Percentiles rank a stretch among this genome's conserved stretches.
Conservation (phyloP, 768 basidiomycete species). For the Russula abietina region DNA sequence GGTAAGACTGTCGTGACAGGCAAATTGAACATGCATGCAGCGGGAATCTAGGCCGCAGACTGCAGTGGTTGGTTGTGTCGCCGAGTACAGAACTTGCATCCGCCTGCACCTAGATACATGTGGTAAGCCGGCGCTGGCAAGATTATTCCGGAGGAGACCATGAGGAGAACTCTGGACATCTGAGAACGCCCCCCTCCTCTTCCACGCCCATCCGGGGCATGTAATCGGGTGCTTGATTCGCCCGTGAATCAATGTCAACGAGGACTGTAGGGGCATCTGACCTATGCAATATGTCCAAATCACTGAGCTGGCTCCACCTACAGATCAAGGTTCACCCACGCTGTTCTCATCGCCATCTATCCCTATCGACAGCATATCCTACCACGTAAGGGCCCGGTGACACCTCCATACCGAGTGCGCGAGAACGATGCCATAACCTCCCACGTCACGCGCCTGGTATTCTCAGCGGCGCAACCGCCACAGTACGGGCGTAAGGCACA, state of each 20-base stretch:
- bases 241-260: background rate
- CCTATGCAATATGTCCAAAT: background rate
- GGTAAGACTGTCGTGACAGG: background rate
- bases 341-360: background rate
- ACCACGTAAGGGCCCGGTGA: background rate
- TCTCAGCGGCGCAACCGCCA: background rate
- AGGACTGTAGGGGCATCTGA: background rate
- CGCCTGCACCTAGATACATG: background rate
- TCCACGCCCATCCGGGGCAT: background rate
- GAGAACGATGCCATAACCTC: background rate
- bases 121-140: background rate
- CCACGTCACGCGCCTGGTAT: background rate
- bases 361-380: background rate
- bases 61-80: too few relatives aligned
- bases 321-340: background rate
- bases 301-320: background rate
- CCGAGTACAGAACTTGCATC: background rate
- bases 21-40: too few relatives aligned
- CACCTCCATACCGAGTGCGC: background rate
- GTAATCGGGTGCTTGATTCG: background rate
- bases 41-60: background rate
- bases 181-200: background rate
- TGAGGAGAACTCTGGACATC: background rate
- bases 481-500: slow-evolving; percentile 1
- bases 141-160: background rate